Evolutionary conservation across 345 rosid genomes (phyloP).

Genomic region (Sonneratia caseolaris): DNA sequence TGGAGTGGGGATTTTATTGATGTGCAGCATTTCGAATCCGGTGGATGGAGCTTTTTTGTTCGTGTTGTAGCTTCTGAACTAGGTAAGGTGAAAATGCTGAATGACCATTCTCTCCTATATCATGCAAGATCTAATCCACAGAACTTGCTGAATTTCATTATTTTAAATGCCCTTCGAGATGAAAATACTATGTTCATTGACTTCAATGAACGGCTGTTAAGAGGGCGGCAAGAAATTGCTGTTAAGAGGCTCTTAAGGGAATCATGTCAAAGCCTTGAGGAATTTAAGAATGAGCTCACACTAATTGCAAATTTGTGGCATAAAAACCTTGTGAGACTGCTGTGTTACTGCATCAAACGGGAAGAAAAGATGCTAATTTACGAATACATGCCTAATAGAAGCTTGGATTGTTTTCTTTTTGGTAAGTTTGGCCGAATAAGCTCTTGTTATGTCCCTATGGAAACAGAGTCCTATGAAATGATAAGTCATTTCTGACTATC

Average conservation of each 20-base stretch:
- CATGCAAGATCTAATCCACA: too few relatives aligned
- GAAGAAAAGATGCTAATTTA: constrained; percentile 55
- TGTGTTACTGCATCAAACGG: constrained; percentile 60
- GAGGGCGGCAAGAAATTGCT: constrained; percentile 54
- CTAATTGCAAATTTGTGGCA: constrained; percentile 57
- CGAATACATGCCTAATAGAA: constrained; percentile 64
- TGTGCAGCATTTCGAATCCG: constrained; percentile 25
- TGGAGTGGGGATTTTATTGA: constrained; percentile 52
- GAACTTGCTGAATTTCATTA: too few relatives aligned
- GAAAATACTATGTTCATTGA: background rate
- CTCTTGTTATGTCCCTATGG: background rate
- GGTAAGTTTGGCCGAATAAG: constrained; percentile 21
- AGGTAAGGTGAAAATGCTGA: constrained; percentile 18
- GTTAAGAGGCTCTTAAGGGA: constrained; percentile 46
- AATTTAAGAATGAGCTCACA: constrained; percentile 51
- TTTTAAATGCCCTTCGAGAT: background rate
- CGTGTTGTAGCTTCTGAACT: constrained; percentile 55
- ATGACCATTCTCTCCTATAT: too few relatives aligned
- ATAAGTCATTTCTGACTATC: background rate
- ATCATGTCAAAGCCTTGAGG: constrained; percentile 51
- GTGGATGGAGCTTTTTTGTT: constrained; percentile 28
- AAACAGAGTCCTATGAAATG: background rate
- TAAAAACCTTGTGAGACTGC: constrained; percentile 54
- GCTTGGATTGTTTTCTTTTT: constrained; percentile 51
- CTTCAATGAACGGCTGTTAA: constrained; percentile 1